Percentiles rank a stretch among this genome's conserved stretches.
phyloP scores from a whole-genome alignment of 1,139 yeast genomes.

The Yueomyces sp. region DNA sequence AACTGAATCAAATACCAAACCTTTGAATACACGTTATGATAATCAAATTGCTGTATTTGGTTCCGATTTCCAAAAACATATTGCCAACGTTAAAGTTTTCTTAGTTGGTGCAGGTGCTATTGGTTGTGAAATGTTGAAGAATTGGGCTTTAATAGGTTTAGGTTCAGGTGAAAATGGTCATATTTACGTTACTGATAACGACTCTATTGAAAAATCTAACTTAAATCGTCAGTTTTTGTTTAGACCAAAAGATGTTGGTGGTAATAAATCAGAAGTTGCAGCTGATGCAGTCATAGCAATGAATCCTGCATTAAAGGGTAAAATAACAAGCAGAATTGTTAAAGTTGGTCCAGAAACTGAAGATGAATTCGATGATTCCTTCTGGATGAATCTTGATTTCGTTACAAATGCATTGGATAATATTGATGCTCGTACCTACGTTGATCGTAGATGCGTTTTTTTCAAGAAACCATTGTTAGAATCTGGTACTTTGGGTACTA shows the following conservation, averaged over 20 bases:
- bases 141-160: constrained; percentile 95
- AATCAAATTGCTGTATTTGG: constrained; percentile 93
- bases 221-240: constrained; percentile 92
- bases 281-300: constrained; percentile 69
- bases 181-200: constrained; percentile 82
- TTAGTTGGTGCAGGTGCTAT: constrained; percentile 97
- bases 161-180: constrained; percentile 87
- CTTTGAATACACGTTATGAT: constrained; percentile 77
- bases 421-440: constrained; percentile 94
- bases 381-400: constrained; percentile 74
- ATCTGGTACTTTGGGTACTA: constrained; percentile 95
- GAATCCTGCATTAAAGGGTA: constrained; percentile 75
- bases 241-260: constrained; percentile 89
- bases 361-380: constrained; percentile 68
- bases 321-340: constrained; percentile 64
- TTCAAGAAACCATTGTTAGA: constrained; percentile 85
- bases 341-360: constrained; percentile 94
- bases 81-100: constrained; percentile 72
- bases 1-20: constrained; percentile 59
- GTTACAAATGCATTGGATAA: constrained; percentile 96
- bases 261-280: constrained; percentile 82
- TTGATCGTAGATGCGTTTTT: constrained; percentile 92
- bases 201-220: constrained; percentile 88
- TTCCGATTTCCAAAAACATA: constrained; percentile 51
- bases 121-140: constrained; percentile 97